A percentile compares a stretch with the other conserved stretches of the same genome.
Conservation (phyloP, 2,329 filamentous ascomycete genomes). For the Fusarium kyushuense region DNA sequence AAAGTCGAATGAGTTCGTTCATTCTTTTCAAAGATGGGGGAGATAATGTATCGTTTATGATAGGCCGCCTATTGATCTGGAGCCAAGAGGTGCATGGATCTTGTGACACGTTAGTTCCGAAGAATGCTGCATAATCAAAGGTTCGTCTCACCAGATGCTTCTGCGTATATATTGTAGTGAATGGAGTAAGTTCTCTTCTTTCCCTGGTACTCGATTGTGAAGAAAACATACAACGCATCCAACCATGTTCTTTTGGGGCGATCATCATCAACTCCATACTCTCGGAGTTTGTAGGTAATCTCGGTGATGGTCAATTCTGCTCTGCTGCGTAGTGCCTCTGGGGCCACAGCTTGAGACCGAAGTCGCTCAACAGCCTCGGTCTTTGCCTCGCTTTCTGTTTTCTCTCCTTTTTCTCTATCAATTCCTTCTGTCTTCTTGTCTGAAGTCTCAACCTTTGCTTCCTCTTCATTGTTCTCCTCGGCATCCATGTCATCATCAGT, state of each 20-base stretch:
- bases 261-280: not conserved
- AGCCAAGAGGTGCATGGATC: not conserved
- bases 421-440: not conserved
- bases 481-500: not conserved
- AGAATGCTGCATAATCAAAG: fast-evolving
- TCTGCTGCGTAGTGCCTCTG: not conserved
- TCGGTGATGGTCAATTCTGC: not conserved
- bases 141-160: not conserved
- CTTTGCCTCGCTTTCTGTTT: not conserved
- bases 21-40: fast-evolving
- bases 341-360: not conserved
- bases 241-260: not conserved
- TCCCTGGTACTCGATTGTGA: not conserved
- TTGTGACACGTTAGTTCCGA: fast-evolving
- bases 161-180: not conserved
- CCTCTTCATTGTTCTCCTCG: not conserved
- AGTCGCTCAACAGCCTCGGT: not conserved
- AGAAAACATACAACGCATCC: not conserved
- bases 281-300: not conserved
- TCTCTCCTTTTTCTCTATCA: not conserved
- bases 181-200: not conserved
- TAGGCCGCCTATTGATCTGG: fast-evolving
- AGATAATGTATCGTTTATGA: not conserved
- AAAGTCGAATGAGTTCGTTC: not conserved
- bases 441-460: too few species aligned